Evolutionary conservation across 1,284 basidiomycete species (phyloP).

Genomic region (Inonotus hispidus): DNA sequence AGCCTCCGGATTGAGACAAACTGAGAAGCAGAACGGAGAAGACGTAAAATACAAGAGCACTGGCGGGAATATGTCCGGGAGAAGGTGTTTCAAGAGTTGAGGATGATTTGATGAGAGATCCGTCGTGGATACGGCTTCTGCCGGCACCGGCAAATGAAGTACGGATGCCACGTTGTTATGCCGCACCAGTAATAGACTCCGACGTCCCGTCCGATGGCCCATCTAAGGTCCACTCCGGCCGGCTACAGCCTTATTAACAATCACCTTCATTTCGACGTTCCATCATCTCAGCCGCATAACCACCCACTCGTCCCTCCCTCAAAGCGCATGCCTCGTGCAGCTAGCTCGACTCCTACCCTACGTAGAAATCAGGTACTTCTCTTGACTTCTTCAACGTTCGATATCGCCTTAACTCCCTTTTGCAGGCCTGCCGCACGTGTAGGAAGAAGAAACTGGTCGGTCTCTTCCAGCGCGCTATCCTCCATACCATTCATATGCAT

Average conservation of each 20-base stretch:
- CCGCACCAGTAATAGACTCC: background rate
- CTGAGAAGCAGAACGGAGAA: background rate
- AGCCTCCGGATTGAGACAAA: background rate
- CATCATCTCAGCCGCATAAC: background rate
- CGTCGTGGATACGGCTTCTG: background rate
- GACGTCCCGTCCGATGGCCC: background rate
- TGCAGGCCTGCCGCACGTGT: conserved; percentile 74
- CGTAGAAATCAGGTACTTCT: conserved; percentile 67
- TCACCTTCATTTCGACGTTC: background rate
- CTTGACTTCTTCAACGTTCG: conserved; percentile 5
- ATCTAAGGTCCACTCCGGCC: background rate
- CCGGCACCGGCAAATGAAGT: background rate
- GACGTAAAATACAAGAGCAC: background rate
- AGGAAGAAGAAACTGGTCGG: conserved; percentile 74
- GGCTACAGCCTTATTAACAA: conserved; percentile 4
- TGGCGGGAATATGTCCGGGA: background rate
- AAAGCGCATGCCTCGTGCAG: conserved; percentile 59
- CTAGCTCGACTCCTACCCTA: conserved; percentile 52
- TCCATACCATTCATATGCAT: conserved; percentile 12
- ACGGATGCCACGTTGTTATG: background rate
- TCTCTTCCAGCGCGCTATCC: conserved; percentile 2
- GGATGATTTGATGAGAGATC: background rate
- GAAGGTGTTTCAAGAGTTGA: background rate
- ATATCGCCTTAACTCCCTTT: background rate
- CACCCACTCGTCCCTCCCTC: background rate